Percentiles rank a stretch among this genome's conserved stretches.
These are phyloP conservation scores for Nasturtium officinale DNA, from an alignment of 345 rosid species.

Conservation along the genomic window DNA sequence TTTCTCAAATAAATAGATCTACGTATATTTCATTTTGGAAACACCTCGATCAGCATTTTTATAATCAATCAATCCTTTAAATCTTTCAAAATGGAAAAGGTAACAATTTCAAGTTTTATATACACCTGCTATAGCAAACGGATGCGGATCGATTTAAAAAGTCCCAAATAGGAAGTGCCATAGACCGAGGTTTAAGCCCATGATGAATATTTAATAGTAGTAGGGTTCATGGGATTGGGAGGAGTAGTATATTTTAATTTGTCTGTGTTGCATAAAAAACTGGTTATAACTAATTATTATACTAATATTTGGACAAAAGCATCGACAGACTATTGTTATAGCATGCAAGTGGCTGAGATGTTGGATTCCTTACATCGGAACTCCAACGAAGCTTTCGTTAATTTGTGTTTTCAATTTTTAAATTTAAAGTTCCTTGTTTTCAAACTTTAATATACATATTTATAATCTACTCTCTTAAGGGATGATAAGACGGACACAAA, in stretches of 20 bases:
- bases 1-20: background rate
- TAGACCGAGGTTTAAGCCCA: constrained; percentile 27
- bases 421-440: background rate
- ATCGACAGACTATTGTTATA: background rate
- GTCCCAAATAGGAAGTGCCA: background rate
- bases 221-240: constrained; percentile 34
- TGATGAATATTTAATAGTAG: constrained; percentile 33
- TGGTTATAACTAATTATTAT: constrained; percentile 6
- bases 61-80: background rate
- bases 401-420: constrained; percentile 1
- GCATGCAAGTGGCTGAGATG: constrained; percentile 34
- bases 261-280: constrained; percentile 6
- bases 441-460: background rate
- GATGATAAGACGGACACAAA: background rate
- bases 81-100: background rate
- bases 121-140: background rate
- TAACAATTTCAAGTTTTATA: background rate
- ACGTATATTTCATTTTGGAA: background rate
- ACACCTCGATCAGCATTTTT: background rate
- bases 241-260: constrained; percentile 24
- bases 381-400: constrained; percentile 39
- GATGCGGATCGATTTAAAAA: background rate
- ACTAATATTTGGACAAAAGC: constrained; percentile 20
- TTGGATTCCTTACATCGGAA: constrained; percentile 44
- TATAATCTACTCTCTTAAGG: background rate